phyloP scores from a whole-genome alignment of 768 basidiomycete species.

The Boletellus emodensis region DNA sequence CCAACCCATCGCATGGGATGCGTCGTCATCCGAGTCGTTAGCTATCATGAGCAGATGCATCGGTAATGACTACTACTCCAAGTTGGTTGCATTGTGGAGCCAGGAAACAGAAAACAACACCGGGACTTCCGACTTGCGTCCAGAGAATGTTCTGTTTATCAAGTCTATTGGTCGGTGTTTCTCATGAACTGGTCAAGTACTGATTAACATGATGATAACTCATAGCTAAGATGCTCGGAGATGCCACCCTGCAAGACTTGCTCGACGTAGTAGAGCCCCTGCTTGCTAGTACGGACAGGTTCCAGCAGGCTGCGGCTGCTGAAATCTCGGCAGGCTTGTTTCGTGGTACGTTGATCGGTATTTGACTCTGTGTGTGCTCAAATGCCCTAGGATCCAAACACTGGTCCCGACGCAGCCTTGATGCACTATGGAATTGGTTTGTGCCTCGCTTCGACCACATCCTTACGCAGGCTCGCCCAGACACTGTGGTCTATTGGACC shows the following conservation, averaged over 20 bases:
- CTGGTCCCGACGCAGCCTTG: constrained; percentile 57
- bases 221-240: constrained; percentile 65
- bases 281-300: constrained; percentile 65
- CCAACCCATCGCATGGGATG: constrained; percentile 50
- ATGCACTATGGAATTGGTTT: constrained; percentile 72
- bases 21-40: constrained; percentile 46
- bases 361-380: constrained; percentile 5
- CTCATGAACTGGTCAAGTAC: constrained; percentile 36
- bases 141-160: constrained; percentile 46
- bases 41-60: constrained; percentile 48
- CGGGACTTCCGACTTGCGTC: constrained; percentile 51
- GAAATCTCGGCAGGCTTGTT: constrained; percentile 71
- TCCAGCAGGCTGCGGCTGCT: constrained; percentile 80
- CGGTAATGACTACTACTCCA: constrained; percentile 53
- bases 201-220: constrained; percentile 25
- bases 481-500: constrained; percentile 78
- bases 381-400: constrained; percentile 67
- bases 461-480: constrained; percentile 76
- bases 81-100: constrained; percentile 64
- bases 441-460: constrained; percentile 56
- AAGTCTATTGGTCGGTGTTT: constrained; percentile 44
- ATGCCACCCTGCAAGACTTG: constrained; percentile 47
- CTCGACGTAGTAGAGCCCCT: constrained; percentile 57
- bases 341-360: constrained; percentile 47
- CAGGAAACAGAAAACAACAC: constrained; percentile 71